Evolutionary conservation across 164 flowering plant species (phyloP), one percentile per base, ranked within the genome.

Genomic region (Vitis rotundifolia): DNA sequence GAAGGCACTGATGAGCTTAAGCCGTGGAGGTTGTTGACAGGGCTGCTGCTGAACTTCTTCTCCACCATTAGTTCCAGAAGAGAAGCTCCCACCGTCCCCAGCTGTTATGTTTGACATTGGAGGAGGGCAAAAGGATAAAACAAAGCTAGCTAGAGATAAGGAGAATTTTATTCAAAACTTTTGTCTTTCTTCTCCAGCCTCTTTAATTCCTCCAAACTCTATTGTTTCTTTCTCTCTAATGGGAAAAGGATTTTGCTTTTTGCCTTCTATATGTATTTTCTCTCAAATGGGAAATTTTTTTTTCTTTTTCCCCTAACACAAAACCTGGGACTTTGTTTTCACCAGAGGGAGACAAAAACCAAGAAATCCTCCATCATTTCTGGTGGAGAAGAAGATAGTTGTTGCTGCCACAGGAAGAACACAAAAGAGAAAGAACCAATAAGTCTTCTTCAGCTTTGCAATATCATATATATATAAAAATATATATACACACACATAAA

Each of bases 301-400:
- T 26, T n/a, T 56, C 10, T 16, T 22, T 2, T 11, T 2, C 54
- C 3, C 37, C 11, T 15, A 59, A 60, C 71, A 77, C 70, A 71
- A 71, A 66, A 66, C 50, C 64, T 49, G 75, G 76, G 80, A 50
- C 67, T 68, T 76, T 67, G 75, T 59, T 75, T 66, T 62, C 13
- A 57, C 54, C 65, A 69, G 76, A 76, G 74, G 73, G 73, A 70
- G 82, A 78, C 82, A 81, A 76, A 76, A 76, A 57, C 76, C 78
- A 76, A 74, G 65, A 73, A 81, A 62, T 61, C 73, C 81, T 78
- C 76, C 81, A 68, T 71, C 77, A 60, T 73, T 71, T 78, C 51
- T 64, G 79, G 77, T 67, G 66, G 29, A 57, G 71, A 67, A 26
- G 66, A 68, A 55, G 44, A 37, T 37, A 76, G 64, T 56, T 60